These are phyloP conservation scores for Saturnispora halmiae DNA, from an alignment of 805 yeast genomes.

Conservation along the genomic window DNA sequence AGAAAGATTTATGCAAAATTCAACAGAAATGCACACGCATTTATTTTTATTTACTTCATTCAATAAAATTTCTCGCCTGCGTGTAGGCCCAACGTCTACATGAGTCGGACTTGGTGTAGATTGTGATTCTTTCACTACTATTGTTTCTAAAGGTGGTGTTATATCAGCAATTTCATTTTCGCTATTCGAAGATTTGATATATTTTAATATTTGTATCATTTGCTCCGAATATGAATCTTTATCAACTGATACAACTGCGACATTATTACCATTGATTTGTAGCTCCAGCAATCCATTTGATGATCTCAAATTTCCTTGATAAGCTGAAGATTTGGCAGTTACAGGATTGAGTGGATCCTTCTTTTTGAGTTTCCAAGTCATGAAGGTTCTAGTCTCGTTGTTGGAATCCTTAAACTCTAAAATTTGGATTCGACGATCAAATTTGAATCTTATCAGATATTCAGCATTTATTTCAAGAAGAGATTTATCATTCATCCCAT, in stretches of 20 bases:
- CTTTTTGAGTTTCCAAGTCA: slow-evolving; percentile 8
- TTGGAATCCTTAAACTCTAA: slow-evolving; percentile 1
- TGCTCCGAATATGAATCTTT: neutral
- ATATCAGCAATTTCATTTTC: neutral
- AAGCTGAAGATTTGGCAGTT: slow-evolving; percentile 1
- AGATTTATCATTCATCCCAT: slow-evolving; percentile 1
- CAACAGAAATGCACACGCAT: slow-evolving; percentile 34
- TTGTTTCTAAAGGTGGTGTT: neutral
- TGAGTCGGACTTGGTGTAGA: neutral
- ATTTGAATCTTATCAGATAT: slow-evolving; percentile 2
- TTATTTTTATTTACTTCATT: slow-evolving; percentile 38
- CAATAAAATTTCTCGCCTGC: slow-evolving; percentile 24
- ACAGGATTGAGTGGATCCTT: neutral
- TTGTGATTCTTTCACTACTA: neutral
- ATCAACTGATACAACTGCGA: neutral
- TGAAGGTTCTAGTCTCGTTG: neutral
- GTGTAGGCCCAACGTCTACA: slow-evolving; percentile 24
- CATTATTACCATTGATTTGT: neutral
- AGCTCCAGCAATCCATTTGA: slow-evolving; percentile 1
- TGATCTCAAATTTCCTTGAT: slow-evolving; percentile 1
- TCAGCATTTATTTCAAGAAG: slow-evolving; percentile 11
- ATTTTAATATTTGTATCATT: neutral
- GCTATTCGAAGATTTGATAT: neutral
- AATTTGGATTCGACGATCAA: slow-evolving; percentile 8
- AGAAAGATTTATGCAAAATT: slow-evolving; percentile 34